These are phyloP conservation scores for Monosporascus sp. DNA, from an alignment of 2,329 filamentous ascomycete species.

Conservation along the genomic window DNA sequence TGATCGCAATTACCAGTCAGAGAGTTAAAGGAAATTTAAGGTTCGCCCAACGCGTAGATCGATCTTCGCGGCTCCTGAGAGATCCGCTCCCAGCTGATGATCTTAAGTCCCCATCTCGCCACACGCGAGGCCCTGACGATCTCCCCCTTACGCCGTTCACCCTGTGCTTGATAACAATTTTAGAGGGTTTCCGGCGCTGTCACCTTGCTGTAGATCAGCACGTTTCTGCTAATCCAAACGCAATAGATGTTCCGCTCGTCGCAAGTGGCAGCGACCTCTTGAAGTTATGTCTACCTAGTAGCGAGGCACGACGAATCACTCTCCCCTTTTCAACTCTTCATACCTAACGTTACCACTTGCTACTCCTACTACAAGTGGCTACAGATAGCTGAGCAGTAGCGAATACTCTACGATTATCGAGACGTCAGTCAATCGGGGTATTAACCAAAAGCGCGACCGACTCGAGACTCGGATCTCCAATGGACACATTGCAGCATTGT, in stretches of 20 bases:
- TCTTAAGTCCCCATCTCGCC: neutral
- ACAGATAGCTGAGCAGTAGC: too few relatives aligned
- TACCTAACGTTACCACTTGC: too few relatives aligned
- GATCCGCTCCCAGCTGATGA: neutral
- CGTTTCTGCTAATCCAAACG: neutral
- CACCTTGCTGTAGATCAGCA: neutral
- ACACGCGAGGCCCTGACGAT: neutral
- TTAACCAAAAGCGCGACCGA: too few relatives aligned
- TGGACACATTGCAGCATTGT: neutral
- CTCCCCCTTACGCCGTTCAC: neutral
- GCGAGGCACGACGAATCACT: too few relatives aligned
- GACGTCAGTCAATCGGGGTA: too few relatives aligned
- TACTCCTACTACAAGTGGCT: too few relatives aligned
- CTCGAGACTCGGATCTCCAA: neutral
- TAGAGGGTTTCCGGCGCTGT: neutral
- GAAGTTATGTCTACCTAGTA: too few relatives aligned
- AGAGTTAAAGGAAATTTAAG: neutral
- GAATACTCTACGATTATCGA: too few relatives aligned
- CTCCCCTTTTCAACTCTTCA: too few relatives aligned
- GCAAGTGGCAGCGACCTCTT: too few relatives aligned
- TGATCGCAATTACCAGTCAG: neutral
- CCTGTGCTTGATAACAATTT: neutral
- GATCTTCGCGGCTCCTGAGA: neutral
- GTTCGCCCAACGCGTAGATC: neutral
- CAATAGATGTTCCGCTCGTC: too few relatives aligned